Percentiles rank a stretch among this genome's conserved stretches.
Evolutionary conservation across 176 grass and related monocot genomes (phyloP).

Genomic region (Avena atlantica): DNA sequence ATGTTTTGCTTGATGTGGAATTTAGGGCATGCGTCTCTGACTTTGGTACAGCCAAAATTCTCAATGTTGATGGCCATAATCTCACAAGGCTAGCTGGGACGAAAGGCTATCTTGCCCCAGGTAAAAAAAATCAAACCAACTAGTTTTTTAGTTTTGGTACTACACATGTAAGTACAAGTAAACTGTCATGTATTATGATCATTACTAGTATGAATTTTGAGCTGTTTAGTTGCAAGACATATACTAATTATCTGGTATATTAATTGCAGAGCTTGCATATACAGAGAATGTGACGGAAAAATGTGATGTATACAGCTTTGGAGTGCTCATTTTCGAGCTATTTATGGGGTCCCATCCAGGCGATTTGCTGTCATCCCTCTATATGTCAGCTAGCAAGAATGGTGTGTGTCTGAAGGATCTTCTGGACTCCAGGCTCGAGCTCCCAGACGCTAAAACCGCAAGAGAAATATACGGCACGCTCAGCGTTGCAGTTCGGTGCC

Average conservation of each 20-base stretch:
- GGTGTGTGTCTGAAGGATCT: background rate
- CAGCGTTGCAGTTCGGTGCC: background rate
- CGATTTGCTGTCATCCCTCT: background rate
- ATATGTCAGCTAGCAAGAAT: background rate
- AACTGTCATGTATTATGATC: too few relatives aligned
- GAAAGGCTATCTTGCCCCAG: background rate
- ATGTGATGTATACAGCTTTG: too few relatives aligned
- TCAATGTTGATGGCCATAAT: background rate
- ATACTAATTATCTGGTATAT: too few relatives aligned
- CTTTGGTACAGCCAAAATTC: background rate
- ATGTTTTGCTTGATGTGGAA: background rate
- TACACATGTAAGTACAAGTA: too few relatives aligned
- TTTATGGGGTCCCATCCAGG: background rate
- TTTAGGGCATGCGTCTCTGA: constrained; percentile 7
- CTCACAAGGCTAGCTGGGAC: background rate
- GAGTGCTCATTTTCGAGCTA: background rate
- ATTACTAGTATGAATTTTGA: background rate
- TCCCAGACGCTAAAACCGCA: background rate
- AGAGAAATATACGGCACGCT: background rate
- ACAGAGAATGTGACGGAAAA: background rate
- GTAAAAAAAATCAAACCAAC: too few relatives aligned
- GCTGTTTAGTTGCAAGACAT: background rate
- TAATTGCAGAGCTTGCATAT: constrained; percentile 12
- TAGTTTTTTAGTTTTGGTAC: background rate
- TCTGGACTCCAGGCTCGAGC: background rate